Conservation (phyloP, 2,329 filamentous ascomycete genomes). For the Penicillium sp. region DNA sequence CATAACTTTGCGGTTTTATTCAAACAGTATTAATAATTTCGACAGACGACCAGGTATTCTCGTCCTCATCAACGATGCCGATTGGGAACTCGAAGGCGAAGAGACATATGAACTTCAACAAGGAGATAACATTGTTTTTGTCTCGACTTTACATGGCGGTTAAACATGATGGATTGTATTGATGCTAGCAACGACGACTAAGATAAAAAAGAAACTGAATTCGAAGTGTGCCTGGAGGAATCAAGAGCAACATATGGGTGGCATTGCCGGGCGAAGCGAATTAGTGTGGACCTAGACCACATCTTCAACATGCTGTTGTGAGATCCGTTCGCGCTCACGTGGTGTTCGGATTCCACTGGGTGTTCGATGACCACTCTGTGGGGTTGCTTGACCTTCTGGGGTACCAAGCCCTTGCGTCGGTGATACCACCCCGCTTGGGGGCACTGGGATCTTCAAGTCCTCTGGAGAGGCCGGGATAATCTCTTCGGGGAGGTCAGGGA, state of each 20-base stretch:
- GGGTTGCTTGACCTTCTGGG: conserved; percentile 45
- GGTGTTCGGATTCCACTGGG: conserved; percentile 36
- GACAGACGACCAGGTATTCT: conserved; percentile 90
- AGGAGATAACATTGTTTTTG: conserved; percentile 88
- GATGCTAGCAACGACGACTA: conserved; percentile 1
- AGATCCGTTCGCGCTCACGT: conserved; percentile 46
- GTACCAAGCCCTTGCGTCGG: conserved; percentile 46
- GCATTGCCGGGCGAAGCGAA: background rate
- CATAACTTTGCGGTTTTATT: background rate
- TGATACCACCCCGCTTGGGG: conserved; percentile 54
- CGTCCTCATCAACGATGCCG: conserved; percentile 94
- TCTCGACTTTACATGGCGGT: conserved; percentile 93
- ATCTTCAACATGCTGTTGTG: conserved; percentile 47
- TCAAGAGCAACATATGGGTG: background rate
- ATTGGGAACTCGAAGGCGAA: conserved; percentile 97
- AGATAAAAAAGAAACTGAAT: background rate
- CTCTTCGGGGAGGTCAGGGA: conserved; percentile 64
- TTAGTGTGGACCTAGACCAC: conserved; percentile 34
- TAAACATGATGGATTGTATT: conserved; percentile 41
- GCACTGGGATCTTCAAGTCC: conserved; percentile 75
- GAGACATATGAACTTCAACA: conserved; percentile 80
- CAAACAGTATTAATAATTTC: conserved; percentile 18
- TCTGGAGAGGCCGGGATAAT: conserved; percentile 77
- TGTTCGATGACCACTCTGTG: conserved; percentile 41
- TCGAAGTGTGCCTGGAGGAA: background rate